Evolutionary conservation across 345 rosid genomes (phyloP), one percentile per base, ranked within the genome.

Genomic region (Atalantia buxifolia): DNA sequence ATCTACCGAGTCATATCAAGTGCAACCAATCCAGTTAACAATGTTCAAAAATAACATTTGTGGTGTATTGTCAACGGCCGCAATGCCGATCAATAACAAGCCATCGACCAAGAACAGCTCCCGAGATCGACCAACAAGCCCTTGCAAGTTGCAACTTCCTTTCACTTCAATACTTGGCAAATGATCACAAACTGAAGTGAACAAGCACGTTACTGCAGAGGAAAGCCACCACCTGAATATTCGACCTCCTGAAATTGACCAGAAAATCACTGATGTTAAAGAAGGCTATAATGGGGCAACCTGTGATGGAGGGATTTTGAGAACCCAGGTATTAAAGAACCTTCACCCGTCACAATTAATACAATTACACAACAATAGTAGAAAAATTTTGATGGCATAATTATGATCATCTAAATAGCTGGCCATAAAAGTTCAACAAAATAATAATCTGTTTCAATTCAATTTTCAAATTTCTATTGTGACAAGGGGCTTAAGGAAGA

Each of bases 181-280:
- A 70, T 19, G 59, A 30, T 70, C 30, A 13, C 22, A 19, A 31
- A 50, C 53, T 50, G 21, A 7, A 48, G 27, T 6, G 18, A 63
- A 36, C 24, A 14, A 36, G 55, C 60, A 4, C 66, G 8, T 87
- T 66, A 91, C 68, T 67, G 85, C 80, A 89, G 81, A 28, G 85
- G 87, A 69, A 88, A 72, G 38, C 99, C 97, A 21, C 98, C 99
- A 7, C 95, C 98, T 0, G 99, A 91, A 82, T 90, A 92, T 78
- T 96, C 99, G 38, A 96, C 94, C 84, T 96, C 98, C 99, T 96
- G 94, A 57, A 81, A 77, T 68, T 64, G 68, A 72, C 33, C 70
- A 76, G 62, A 60, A 81, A 63, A 73, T 22, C 55, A 35, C 42
- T n/a, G n/a, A 40, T 60, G 35, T 79, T 71, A 66, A 60, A 16